Evolutionary conservation across 495 filamentous ascomycete species (phyloP), one percentile per base, ranked within the genome.

Genomic region (Talaromyces stipitatus): DNA sequence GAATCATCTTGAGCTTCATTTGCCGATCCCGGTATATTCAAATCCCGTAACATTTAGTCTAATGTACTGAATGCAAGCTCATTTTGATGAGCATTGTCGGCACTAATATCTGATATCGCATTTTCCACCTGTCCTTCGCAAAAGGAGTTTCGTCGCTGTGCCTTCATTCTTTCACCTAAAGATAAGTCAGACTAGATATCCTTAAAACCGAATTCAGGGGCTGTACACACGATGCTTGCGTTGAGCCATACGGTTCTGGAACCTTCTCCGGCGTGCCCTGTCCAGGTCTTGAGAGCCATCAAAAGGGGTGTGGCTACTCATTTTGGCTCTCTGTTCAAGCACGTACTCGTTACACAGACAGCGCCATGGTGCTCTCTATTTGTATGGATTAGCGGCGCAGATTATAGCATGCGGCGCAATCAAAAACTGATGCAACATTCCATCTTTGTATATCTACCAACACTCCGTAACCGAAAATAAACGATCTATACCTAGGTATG

Each of bases 221-320:
- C 4, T 47, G 45, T 47, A 47, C 45, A 47, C 23, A 47, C 45
- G 45, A 47, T 47, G 18, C 45, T 47, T 47, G 7, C 45, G 45
- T 47, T 47, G 45, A 47, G 45, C 45, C 45, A 47, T 47, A 24
- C 45, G 45, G 45, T 47, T 47, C 45, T 47, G 45, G 8, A 47
- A 47, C 11, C 11, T 47, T 47, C 45, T 47, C 12, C 45, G 45
- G 18, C 18, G 45, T 11, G 18, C 45, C 18, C 45, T 24, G 45
- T 47, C 45, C 45, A 24, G 18, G 6, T 47, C 45, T 24, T 47
- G 45, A 24, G 45, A 47, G 45, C 45, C 9, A 47, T 47, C 45
- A n/a, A 24, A 47, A 47, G 32, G 32, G 32, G 45, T 24, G 45
- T n/a, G 45, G 18, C 18, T 47, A 24, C 18, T 47, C 45, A 47